Evolutionary conservation across 2,329 filamentous ascomycete species (phyloP).

Genomic region (Epichloe baconii): DNA sequence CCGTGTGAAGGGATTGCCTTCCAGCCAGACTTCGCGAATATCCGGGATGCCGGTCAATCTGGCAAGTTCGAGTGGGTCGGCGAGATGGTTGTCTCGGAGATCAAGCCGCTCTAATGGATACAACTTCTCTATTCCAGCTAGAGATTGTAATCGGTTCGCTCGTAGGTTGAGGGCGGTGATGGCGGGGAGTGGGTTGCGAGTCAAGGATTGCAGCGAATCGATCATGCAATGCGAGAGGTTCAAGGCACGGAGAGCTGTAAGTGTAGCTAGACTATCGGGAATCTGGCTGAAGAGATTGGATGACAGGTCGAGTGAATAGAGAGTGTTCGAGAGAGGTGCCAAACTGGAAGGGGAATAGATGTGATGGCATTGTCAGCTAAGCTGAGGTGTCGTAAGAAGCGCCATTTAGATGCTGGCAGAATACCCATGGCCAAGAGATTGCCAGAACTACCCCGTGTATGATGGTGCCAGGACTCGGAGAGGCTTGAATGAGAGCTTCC

Average conservation of each 20-base stretch:
- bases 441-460: constrained; percentile 58
- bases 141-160: constrained; percentile 72
- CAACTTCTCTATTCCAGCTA: constrained; percentile 81
- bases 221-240: constrained; percentile 98
- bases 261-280: constrained; percentile 74
- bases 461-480: constrained; percentile 49
- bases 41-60: constrained; percentile 83
- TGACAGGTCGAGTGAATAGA: constrained; percentile 87
- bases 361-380: constrained; percentile 86
- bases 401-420: constrained; percentile 81
- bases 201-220: constrained; percentile 77
- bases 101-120: constrained; percentile 83
- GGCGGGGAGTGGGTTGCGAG: constrained; percentile 74
- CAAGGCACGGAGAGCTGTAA: constrained; percentile 79
- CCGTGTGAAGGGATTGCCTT: constrained; percentile 82
- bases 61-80: constrained; percentile 84
- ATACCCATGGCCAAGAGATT: constrained; percentile 61
- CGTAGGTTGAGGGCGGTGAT: constrained; percentile 88
- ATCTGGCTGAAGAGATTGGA: constrained; percentile 89
- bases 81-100: constrained; percentile 76
- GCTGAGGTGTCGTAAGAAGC: constrained; percentile 83
- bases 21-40: constrained; percentile 83
- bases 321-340: constrained; percentile 68
- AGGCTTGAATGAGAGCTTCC: constrained; percentile 81
- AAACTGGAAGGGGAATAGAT: constrained; percentile 64